Evolutionary conservation across 805 yeast genomes (phyloP).

Genomic region (Saccharomycopsis oosterbeekiorum): DNA sequence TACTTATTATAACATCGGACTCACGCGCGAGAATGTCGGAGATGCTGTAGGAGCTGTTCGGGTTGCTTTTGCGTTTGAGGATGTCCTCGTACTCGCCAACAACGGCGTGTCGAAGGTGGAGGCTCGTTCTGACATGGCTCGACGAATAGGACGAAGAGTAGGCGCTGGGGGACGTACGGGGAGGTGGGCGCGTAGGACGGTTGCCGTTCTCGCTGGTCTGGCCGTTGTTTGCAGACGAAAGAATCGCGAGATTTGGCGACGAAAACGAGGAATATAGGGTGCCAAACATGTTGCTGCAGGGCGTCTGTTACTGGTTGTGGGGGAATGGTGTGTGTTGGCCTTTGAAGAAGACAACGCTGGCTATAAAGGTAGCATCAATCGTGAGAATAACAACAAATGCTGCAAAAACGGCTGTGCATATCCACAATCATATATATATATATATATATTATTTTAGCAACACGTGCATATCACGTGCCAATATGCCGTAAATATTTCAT

Average conservation of each 20-base stretch:
- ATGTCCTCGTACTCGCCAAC: constrained; percentile 18
- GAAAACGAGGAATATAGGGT: constrained; percentile 18
- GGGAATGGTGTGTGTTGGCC: neutral
- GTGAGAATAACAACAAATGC: no score
- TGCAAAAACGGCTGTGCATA: no score
- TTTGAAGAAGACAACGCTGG: no score
- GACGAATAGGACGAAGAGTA: neutral
- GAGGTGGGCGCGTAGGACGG: neutral
- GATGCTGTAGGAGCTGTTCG: constrained; percentile 18
- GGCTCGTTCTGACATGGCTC: neutral
- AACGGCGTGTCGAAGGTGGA: neutral
- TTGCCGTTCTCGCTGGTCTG: neutral
- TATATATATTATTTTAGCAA: no score
- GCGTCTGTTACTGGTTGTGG: no score
- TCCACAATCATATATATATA: no score
- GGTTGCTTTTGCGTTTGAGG: constrained; percentile 3
- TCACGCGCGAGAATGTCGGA: constrained; percentile 53
- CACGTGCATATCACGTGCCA: no score
- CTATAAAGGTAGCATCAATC: no score
- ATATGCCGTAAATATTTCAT: no score
- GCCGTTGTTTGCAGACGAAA: neutral
- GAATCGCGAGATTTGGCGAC: constrained; percentile 12
- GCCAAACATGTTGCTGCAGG: constrained; percentile 7
- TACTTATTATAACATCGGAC: constrained; percentile 55
- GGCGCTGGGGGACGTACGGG: neutral